Evolutionary conservation across 2,329 filamentous ascomycete genomes (phyloP), one percentile per base, ranked within the genome.

Genomic region (Thelonectria rubi): DNA sequence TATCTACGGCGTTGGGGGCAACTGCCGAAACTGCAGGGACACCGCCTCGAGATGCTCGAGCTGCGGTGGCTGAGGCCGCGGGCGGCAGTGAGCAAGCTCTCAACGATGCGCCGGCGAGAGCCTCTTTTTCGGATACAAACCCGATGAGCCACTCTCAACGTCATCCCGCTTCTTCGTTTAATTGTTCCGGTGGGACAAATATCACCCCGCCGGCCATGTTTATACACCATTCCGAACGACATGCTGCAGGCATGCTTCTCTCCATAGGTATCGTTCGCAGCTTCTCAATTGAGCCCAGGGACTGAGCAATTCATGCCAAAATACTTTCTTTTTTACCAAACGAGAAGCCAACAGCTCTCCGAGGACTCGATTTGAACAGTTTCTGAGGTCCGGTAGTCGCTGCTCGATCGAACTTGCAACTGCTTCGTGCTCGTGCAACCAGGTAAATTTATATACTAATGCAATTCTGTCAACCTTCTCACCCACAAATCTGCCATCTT

Each of bases 171-270:
- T 21, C 15, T 21, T 30, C 7, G 45, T 30, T 21, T 15, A 30
- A 17, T 47, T 47, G 15, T 26, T 17, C 45, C 45, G 45, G 15
- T 47, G 45, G 45, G 21, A 47, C 45, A 47, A 47, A 47, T 47
- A 47, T 47, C 45, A 15, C 3, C 21, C 45, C 45, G 45, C 24
- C 45, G 45, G 45, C 45, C 15, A 30, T 37, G 34, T 47, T n/a
- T 30, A 47, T 47, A 17, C 20, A 26, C 21, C 45, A 26, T 12
- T 21, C 45, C 17, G 20, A 45, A 7, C 17, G 42, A n/a, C 20
- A 3, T 45, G 42, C 20, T 24, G 9, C 17, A 20, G 5, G 2
- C 18, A 42, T 24, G 21, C 21, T 7, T 7, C 3, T 7, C 21
- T 24, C 21, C 21, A 24, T 24, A 7, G 3, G 3, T 24, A 7